Base-by-base conservation (phyloP, 2,329 filamentous ascomycete species). In the Rhynchosporium agropyri region DNA sequence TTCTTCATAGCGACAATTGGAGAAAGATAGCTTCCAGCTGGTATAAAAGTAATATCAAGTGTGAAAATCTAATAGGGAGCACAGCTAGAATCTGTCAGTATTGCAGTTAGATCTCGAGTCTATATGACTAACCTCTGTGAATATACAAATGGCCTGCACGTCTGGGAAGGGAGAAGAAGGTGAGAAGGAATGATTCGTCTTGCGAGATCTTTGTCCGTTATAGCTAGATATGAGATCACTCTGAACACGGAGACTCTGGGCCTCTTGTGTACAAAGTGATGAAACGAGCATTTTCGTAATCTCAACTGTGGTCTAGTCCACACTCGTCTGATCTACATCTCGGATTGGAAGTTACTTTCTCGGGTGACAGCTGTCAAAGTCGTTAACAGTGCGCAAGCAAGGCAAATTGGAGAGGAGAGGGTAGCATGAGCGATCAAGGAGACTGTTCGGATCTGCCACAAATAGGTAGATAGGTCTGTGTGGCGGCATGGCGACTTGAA, bases 1-100 rank as follows among this genome's bases (percentile, higher is more conserved):
- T 75, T 76, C 74, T 78, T 79, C 77, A 78, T 79, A 63, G 68
- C 77, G 74, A 69, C 64, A 58, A 63, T 63, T 61, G 73, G 67
- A 64, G 60, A 20, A 58, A 56, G 49, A 36, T 51, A 69, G 67
- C 66, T 62, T 72, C 66, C 65, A 72, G 68, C 66, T 67, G 49
- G 54, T 69, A 40, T 29, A 63, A 69, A 48, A 65, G 48, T 36
- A 49, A 63, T 65, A 67, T 62, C 63, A 58, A 70, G 67, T 65
- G 62, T 63, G 67, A 67, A 63, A 43, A 20, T 20, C 20, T 20
- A 38, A 43, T 61, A 62, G 54, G 63, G 69, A 74, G 72, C 70
- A 66, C 70, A 72, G 70, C 70, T 73, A 60, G 55, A n/a, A 28
- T 15, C 13, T 28, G 49, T 72, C 60, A 72, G 69, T 50, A 60